Evolutionary conservation across 306 rosid species (phyloP), one percentile per base, ranked within the genome.

Genomic region (Begonia fuchsioides): DNA sequence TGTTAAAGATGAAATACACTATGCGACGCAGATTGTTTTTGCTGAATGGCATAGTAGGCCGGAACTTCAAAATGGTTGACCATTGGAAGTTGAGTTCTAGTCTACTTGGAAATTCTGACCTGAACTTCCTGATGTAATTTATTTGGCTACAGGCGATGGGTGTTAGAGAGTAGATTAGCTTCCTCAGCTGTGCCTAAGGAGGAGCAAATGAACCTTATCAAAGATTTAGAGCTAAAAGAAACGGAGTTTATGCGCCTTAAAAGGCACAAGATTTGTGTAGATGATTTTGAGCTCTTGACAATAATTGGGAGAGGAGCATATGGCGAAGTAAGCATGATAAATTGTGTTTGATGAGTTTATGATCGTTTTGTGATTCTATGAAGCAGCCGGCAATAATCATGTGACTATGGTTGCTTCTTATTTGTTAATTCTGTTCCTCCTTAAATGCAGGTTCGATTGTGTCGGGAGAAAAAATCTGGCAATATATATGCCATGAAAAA

Each of bases 401-500:
- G 46, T 35, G 44, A 20, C 41, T 19, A n/a, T 68, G 57, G 48
- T 50, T 40, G 53, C 43, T 16, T 62, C 16, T 52, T 52, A 65
- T 51, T 50, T 62, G 49, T 51, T 49, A 10, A 19, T 12, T 43
- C 71, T 61, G 56, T 64, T 67, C 40, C 51, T 16, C 53, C 57
- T 52, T 32, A 65, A 68, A 65, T 68, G 66, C 76, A 90, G 97
- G 97, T 90, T 51, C 77, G 95, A 51, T 72, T 90, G 70, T 90
- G 97, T 58, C 95, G 93, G 61, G 97, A 90, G 82, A 90, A 84
- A 83, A 90, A 90, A 77, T 90, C 97, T 56, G 97, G 97, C 48
- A 73, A 84, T 53, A 84, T 90, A 64, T 90, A 81, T 65, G 97
- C 97, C 63, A 90, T 90, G 97, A 90, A 90, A 69, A 90, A 90